These are phyloP conservation scores for Tuber umbilicatum DNA, from an alignment of 495 filamentous ascomycete genomes.

Conservation along the genomic window DNA sequence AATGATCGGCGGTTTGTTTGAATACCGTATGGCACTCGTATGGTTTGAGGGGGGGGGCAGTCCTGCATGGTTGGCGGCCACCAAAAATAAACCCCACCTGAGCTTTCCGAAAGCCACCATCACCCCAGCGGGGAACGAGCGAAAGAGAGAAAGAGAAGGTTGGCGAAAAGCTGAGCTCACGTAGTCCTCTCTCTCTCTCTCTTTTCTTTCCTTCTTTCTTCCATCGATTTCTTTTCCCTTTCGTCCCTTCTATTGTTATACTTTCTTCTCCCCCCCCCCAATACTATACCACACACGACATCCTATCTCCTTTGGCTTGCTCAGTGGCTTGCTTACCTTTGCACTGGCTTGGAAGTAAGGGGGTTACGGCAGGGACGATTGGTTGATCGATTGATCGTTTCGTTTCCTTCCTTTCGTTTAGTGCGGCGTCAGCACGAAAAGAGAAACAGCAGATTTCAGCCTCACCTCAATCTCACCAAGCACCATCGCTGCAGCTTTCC, in stretches of 20 bases:
- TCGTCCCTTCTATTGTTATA: background rate
- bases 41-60: background rate
- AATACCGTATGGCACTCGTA: background rate
- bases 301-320: background rate
- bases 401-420: background rate
- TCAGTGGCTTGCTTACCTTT: background rate
- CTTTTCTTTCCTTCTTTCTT: background rate
- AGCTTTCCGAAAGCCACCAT: conserved; percentile 5
- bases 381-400: background rate
- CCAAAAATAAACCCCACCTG: conserved; percentile 5
- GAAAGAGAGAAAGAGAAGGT: background rate
- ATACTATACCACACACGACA: background rate
- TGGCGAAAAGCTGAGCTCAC: background rate
- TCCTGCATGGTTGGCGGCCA: background rate
- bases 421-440: background rate
- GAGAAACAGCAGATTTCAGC: background rate
- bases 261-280: background rate
- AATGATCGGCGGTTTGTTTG: conserved; percentile 1
- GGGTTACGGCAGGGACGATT: background rate
- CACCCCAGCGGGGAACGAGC: background rate
- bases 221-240: background rate
- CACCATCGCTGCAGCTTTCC: background rate
- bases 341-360: background rate
- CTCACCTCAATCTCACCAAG: background rate
- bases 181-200: background rate